A percentile compares a stretch with the other conserved stretches of the same genome.
Evolutionary conservation across 2,329 filamentous ascomycete genomes (phyloP).

Genomic region (Colletotrichum spaethianum): DNA sequence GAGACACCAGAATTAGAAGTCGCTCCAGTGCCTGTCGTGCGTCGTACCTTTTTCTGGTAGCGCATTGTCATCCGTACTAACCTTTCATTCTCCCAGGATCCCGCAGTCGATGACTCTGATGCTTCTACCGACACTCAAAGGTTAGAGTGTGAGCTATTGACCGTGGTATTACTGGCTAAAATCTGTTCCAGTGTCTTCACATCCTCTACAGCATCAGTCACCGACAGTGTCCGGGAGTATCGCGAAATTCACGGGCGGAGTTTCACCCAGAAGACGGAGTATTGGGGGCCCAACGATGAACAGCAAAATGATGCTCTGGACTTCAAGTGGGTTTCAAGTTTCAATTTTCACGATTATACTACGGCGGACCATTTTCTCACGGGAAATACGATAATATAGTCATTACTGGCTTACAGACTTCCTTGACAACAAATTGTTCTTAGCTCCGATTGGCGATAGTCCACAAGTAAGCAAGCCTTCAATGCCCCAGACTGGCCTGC

Average conservation of each 20-base stretch:
- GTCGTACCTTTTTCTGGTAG: background rate
- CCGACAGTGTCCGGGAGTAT: conserved; percentile 51
- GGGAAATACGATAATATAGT: background rate
- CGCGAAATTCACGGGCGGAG: conserved; percentile 51
- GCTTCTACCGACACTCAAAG: background rate
- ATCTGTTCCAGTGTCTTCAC: background rate
- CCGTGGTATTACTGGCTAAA: background rate
- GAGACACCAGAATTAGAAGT: background rate
- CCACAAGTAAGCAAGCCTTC: conserved; percentile 37
- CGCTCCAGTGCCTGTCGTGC: background rate
- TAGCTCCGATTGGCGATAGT: conserved; percentile 52
- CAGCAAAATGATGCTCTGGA: conserved; percentile 43
- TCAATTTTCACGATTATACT: accelerated
- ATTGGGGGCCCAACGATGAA: conserved; percentile 45
- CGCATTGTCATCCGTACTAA: background rate
- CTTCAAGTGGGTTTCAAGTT: conserved; percentile 5
- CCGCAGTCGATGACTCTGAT: background rate
- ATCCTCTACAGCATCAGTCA: conserved; percentile 49
- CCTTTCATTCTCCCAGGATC: background rate
- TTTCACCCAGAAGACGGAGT: conserved; percentile 46
- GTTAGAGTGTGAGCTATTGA: background rate
- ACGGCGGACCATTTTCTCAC: background rate
- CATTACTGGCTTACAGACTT: conserved; percentile 43
- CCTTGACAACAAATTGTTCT: conserved; percentile 52
- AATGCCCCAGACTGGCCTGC: too few species aligned